These are phyloP conservation scores for Priceomyces castillae DNA, from an alignment of 805 yeast species.

Conservation along the genomic window DNA sequence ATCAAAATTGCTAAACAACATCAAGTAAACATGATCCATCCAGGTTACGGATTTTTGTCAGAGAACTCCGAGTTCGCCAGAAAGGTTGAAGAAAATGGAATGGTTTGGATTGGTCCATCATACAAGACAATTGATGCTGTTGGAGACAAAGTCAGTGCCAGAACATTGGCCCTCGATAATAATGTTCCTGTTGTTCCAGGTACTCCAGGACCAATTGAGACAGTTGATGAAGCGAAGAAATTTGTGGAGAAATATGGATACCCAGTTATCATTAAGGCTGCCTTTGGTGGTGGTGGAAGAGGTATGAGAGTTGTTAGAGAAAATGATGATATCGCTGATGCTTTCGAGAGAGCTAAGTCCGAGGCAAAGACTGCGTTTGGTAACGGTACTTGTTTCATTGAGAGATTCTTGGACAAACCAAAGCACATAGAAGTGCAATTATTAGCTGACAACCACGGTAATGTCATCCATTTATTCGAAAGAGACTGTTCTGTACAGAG, in stretches of 20 bases:
- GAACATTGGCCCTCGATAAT: slow-evolving; percentile 77
- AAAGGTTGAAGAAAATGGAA: slow-evolving; percentile 86
- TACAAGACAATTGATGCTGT: slow-evolving; percentile 85
- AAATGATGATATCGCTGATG: slow-evolving; percentile 90
- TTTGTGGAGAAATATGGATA: slow-evolving; percentile 84
- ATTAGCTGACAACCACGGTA: slow-evolving; percentile 90
- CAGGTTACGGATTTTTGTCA: slow-evolving; percentile 62
- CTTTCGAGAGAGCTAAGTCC: slow-evolving; percentile 88
- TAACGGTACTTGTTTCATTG: slow-evolving; percentile 97
- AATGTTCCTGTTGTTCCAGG: slow-evolving; percentile 96
- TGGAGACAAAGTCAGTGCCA: slow-evolving; percentile 95
- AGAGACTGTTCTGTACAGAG: slow-evolving; percentile 99
- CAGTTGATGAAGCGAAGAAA: slow-evolving; percentile 69
- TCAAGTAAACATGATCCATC: slow-evolving; percentile 39
- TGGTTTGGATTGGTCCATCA: slow-evolving; percentile 95
- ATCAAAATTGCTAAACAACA: slow-evolving; percentile 66
- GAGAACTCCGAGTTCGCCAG: slow-evolving; percentile 93
- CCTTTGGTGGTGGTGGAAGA: slow-evolving; percentile 99
- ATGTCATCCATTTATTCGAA: slow-evolving; percentile 92
- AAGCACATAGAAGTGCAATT: slow-evolving; percentile 98
- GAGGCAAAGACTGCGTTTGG: slow-evolving; percentile 97
- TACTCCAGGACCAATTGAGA: slow-evolving; percentile 92
- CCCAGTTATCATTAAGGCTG: slow-evolving; percentile 98
- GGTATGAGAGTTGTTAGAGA: slow-evolving; percentile 99
- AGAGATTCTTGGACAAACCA: slow-evolving; percentile 91